Evolutionary conservation across 208 protist species (phyloP), one percentile per base, ranked within the genome.

Genomic region (Acanthamoeba triangularis): DNA sequence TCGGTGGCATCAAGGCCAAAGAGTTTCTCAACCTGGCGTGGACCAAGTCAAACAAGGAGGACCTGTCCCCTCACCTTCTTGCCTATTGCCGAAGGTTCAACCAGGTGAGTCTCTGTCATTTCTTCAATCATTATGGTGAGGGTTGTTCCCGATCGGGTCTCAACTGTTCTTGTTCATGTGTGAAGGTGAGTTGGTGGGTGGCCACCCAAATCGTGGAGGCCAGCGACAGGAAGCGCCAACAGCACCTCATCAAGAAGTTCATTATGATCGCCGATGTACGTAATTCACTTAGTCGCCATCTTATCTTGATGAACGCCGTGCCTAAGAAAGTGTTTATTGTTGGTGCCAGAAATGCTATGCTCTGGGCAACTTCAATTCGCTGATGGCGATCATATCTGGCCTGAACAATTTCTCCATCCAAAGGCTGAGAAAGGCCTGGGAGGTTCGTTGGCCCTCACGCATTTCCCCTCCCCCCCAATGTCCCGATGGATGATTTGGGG

Each of bases 381-480:
- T 90, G 28, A 96, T 96, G 94, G 94, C 85, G 16, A 94, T 96
- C 49, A 54, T 96, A 1, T 82, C 94, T 25, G 94, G 94, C 30
- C 72, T 96, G 14, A 96, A 94, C 87, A 93, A 78, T 56, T 67
- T 91, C 33, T 94, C 94, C 37, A 84, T 96, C 25, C 94, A 90
- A 74, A 87, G 94, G 23, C 61, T 96, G 28, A 44, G 87, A 14
- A 96, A 96, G 65, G 61, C 85, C 41, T 96, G 94, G 94, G 52
- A 63, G 23, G 52, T 87, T 18, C 14, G 35, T 74, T 25, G 8
- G 28, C 72, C 7, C 74, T 8, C 33, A 7, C 80, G 28, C 54
- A 23, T 59, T 23, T 30, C 59, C 16, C 47, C 1, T 44, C 25
- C 2, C 37, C 37, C 33, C 20, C 4, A 25, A 10, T 3, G 23